A percentile compares a stretch with the other conserved stretches of the same genome.
Conservation (phyloP, 2,329 filamentous ascomycete species). For the Verticillium dahliae region DNA sequence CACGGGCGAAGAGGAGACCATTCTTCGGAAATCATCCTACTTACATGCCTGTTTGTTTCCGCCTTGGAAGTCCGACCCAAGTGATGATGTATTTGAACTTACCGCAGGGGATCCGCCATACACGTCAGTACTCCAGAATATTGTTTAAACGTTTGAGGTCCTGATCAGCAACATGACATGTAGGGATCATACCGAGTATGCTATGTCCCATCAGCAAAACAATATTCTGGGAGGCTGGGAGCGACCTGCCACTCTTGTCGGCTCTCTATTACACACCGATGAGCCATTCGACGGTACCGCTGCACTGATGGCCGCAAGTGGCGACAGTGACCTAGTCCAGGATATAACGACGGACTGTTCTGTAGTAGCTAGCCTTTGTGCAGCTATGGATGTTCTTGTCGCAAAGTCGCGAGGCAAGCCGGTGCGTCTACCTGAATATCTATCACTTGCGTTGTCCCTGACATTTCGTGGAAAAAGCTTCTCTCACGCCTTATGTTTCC, state of each 20-base stretch:
- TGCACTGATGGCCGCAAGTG: constrained; percentile 48
- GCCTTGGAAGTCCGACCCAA: constrained; percentile 68
- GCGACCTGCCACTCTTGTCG: constrained; percentile 63
- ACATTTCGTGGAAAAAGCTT: constrained; percentile 39
- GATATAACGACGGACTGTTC: constrained; percentile 96
- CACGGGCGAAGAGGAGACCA: constrained; percentile 65
- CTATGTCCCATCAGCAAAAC: constrained; percentile 67
- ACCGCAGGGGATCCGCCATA: constrained; percentile 47
- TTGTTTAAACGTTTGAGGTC: not conserved
- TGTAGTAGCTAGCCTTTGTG: constrained; percentile 90
- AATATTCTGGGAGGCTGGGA: constrained; percentile 81
- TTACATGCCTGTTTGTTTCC: constrained; percentile 80
- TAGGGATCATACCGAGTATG: constrained; percentile 64
- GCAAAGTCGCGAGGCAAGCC: constrained; percentile 65
- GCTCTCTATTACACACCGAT: constrained; percentile 16
- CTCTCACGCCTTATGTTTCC: constrained; percentile 71
- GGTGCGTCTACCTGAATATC: constrained; percentile 35
- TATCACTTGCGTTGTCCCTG: not conserved
- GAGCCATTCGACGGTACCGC: constrained; percentile 25
- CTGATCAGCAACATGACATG: not conserved
- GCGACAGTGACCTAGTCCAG: constrained; percentile 78
- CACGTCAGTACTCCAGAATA: constrained; percentile 41
- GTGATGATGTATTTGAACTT: constrained; percentile 53
- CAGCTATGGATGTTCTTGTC: constrained; percentile 63
- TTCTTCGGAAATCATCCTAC: constrained; percentile 70